A percentile compares a stretch with the other conserved stretches of the same genome.
Evolutionary conservation across 2,329 filamentous ascomycete species (phyloP).

Genomic region (Penicillium vulpinum): DNA sequence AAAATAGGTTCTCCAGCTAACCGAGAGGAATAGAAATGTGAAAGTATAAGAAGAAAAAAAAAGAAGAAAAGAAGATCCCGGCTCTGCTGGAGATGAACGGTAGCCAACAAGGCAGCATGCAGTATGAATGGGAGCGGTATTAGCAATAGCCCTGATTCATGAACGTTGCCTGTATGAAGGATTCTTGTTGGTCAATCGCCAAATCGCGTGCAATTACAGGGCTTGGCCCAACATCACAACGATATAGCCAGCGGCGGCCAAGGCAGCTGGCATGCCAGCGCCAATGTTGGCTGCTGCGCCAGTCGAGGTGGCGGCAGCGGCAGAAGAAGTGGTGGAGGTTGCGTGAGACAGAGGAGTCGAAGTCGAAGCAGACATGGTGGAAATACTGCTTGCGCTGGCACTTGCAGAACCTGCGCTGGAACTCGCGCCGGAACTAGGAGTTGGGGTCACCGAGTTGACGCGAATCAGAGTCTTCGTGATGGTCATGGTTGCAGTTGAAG

Average conservation of each 20-base stretch:
- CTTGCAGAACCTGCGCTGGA: not conserved
- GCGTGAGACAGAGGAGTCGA: constrained; percentile 22
- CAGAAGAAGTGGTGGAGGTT: constrained; percentile 13
- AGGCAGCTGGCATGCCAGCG: constrained; percentile 31
- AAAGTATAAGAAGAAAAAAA: constrained; percentile 21
- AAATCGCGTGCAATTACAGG: constrained; percentile 28
- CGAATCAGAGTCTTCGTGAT: constrained; percentile 47
- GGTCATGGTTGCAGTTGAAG: constrained; percentile 39
- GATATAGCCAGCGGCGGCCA: constrained; percentile 39
- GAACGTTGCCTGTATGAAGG: not conserved
- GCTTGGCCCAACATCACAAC: constrained; percentile 38
- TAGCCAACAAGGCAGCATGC: constrained; percentile 7
- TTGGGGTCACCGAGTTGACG: constrained; percentile 43
- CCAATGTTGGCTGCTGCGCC: constrained; percentile 23
- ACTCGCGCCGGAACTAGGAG: constrained; percentile 15
- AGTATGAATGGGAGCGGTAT: not conserved
- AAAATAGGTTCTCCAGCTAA: constrained; percentile 24
- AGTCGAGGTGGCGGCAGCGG: constrained; percentile 17
- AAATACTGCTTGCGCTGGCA: constrained; percentile 1
- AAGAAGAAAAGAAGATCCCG: constrained; percentile 19
- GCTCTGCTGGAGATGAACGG: constrained; percentile 27
- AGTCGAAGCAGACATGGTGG: constrained; percentile 19
- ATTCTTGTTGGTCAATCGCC: not conserved
- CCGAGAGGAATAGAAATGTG: constrained; percentile 19
- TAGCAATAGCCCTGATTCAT: not conserved